A percentile compares a stretch with the other conserved stretches of the same genome.
Conservation (phyloP, 2,329 filamentous ascomycete genomes). For the Herpotrichia juniperi region DNA sequence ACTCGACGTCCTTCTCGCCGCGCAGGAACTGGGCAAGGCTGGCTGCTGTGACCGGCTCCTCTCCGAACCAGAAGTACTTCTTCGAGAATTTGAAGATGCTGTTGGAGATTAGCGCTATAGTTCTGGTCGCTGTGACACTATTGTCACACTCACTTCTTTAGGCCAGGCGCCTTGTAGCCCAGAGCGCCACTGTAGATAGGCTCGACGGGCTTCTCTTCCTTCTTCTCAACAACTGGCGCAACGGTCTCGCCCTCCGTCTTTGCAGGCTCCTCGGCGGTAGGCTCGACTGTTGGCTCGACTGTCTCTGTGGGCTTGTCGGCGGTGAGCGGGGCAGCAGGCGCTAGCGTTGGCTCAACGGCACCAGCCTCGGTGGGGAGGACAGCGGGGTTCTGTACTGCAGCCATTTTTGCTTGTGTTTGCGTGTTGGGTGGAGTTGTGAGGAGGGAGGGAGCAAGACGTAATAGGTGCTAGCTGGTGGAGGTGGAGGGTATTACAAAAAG, state of each 20-base stretch:
- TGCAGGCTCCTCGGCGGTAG: conserved; percentile 49
- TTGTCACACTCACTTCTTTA: conserved; percentile 80
- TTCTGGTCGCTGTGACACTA: background rate
- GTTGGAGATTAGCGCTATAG: conserved; percentile 18
- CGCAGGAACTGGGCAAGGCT: conserved; percentile 79
- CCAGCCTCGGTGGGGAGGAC: conserved; percentile 51
- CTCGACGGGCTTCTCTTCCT: conserved; percentile 60
- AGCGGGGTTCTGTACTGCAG: conserved; percentile 74
- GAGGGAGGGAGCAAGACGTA: conserved; percentile 10
- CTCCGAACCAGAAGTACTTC: conserved; percentile 77
- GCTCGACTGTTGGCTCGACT: conserved; percentile 29
- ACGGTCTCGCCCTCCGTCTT: conserved; percentile 36
- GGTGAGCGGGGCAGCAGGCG: conserved; percentile 36
- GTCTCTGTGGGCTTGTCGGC: conserved; percentile 45
- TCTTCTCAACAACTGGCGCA: conserved; percentile 45
- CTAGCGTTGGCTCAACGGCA: conserved; percentile 45
- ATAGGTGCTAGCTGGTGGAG: conserved; percentile 22
- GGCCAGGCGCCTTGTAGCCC: conserved; percentile 86
- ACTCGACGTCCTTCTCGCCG: conserved; percentile 77
- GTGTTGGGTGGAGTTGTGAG: conserved; percentile 1
- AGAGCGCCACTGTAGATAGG: conserved; percentile 83
- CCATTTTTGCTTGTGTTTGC: conserved; percentile 62
- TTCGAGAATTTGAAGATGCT: conserved; percentile 91
- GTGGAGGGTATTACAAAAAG: conserved; percentile 42
- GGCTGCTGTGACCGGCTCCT: conserved; percentile 74